Base-by-base conservation (phyloP, 306 rosid species). In the Malus fusca region DNA sequence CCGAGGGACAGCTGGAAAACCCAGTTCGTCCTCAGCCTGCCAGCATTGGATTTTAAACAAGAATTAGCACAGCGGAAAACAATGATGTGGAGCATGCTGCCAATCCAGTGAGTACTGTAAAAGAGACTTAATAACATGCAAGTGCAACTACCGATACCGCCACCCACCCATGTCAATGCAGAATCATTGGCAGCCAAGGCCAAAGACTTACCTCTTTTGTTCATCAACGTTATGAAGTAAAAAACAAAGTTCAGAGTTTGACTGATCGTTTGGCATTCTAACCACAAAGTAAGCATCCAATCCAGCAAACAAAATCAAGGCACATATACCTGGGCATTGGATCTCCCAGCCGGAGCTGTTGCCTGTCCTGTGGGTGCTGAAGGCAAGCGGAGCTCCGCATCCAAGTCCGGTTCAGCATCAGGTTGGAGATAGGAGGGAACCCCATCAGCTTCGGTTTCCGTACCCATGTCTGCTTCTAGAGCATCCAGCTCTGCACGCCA, bases 381-480 rank as follows among this genome's bases (percentile, higher is more conserved):
- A 76, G 98, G 99, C 82, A 96, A 79, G 86, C 85, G 92, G 68
- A 96, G 90, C 80, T 96, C 98, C 14, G 91, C 76, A 0, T 96
- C 98, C 63, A 89, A 85, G 82, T 90, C 90, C n/a, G 97, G 42
- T 82, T 92, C 97, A 79, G 82, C 89, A 72, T 95, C 99, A 33
- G 98, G 99, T 79, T 92, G 99, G 74, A 96, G 99, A 82, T 96
- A 96, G 28, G 98, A 96, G 53, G 99, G 99, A 66, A 96, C 96
- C 31, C 97, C 98, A 69, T 88, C 88, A 76, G 89, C 77, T 79
- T 90, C 96, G 30, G 89, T 79, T 81, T 95, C 99, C 76, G 82
- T 68, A 82, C 96, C 97, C 98, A 95, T 95, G 86, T 95, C 99
- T 25, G 81, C 79, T 83, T 95, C 99, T 78, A 95, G 77, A 1